phyloP scores from a whole-genome alignment of 208 protist species.

The Acanthamoeba pearcei region DNA sequence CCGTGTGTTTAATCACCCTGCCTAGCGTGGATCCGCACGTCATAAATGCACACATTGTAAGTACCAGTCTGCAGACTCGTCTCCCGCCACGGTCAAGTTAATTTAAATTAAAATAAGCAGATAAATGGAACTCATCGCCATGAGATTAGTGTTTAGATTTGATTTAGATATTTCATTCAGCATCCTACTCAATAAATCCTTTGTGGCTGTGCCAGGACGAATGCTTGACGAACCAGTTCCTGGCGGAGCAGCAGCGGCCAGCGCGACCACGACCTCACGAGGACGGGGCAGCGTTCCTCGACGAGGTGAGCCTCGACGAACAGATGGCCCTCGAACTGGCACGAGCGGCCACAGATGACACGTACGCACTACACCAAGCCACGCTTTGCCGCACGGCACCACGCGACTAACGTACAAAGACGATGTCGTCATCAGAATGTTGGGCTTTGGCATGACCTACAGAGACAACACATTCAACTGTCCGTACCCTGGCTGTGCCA shows the following conservation, averaged over 20 bases:
- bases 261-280: neutral
- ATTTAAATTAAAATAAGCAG: neutral
- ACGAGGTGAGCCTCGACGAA: neutral
- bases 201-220: neutral
- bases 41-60: slow-evolving; percentile 55
- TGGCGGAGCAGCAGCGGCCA: neutral
- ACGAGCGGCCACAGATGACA: neutral
- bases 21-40: neutral
- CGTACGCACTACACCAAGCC: neutral
- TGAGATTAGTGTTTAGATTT: neutral
- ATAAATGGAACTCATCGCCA: too few species aligned
- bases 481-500: slow-evolving; percentile 26
- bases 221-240: slow-evolving; percentile 60
- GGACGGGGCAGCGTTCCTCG: neutral
- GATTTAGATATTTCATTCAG: neutral
- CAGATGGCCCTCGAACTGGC: slow-evolving; percentile 27
- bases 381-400: neutral
- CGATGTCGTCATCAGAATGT: neutral
- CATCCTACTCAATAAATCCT: neutral
- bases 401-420: neutral
- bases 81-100: too few species aligned
- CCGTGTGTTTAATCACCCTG: slow-evolving; percentile 33
- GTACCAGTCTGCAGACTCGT: neutral
- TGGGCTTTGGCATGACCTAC: neutral
- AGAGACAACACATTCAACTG: neutral